Percentiles rank a stretch among this genome's conserved stretches.
These are phyloP conservation scores for Penicillium lagena DNA, from an alignment of 495 filamentous ascomycete species.

Conservation along the genomic window DNA sequence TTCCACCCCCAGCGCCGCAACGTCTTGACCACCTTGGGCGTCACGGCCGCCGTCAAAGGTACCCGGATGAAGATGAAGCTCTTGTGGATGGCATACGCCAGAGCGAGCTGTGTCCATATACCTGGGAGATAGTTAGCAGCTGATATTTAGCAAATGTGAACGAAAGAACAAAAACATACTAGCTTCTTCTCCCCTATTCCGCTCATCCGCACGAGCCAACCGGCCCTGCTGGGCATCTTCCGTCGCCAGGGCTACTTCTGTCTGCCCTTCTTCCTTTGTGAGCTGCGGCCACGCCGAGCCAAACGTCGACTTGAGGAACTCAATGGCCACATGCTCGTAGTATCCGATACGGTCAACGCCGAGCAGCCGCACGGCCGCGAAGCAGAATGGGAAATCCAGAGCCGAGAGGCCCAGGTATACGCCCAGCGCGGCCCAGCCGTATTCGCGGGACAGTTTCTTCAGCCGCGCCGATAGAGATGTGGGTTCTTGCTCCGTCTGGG, in stretches of 20 bases:
- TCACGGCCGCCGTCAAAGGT: conserved; percentile 80
- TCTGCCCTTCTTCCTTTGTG: conserved; percentile 9
- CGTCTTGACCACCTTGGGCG: conserved; percentile 84
- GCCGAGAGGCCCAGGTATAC: conserved; percentile 79
- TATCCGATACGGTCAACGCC: conserved; percentile 80
- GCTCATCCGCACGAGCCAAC: conserved; percentile 24
- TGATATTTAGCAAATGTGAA: not conserved
- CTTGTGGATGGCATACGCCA: conserved; percentile 97
- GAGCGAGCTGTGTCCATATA: conserved; percentile 81
- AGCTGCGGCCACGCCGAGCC: conserved; percentile 20
- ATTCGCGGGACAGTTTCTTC: conserved; percentile 81
- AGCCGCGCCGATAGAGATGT: conserved; percentile 61
- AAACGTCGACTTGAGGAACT: conserved; percentile 24
- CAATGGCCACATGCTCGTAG: conserved; percentile 44
- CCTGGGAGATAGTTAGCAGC: conserved; percentile 31
- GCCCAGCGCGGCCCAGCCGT: conserved; percentile 89
- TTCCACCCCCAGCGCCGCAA: conserved; percentile 80
- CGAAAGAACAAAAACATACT: conserved; percentile 37
- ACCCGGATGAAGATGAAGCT: conserved; percentile 94
- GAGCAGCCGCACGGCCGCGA: conserved; percentile 71
- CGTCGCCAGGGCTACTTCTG: not conserved
- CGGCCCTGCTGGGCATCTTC: conserved; percentile 4
- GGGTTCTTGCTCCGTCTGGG: conserved; percentile 24
- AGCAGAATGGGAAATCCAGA: conserved; percentile 94
- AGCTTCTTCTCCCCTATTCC: conserved; percentile 34